Evolutionary conservation across 75 land plant genomes (phyloP), one percentile per base, ranked within the genome.

Genomic region (Pinus tabuliformis): DNA sequence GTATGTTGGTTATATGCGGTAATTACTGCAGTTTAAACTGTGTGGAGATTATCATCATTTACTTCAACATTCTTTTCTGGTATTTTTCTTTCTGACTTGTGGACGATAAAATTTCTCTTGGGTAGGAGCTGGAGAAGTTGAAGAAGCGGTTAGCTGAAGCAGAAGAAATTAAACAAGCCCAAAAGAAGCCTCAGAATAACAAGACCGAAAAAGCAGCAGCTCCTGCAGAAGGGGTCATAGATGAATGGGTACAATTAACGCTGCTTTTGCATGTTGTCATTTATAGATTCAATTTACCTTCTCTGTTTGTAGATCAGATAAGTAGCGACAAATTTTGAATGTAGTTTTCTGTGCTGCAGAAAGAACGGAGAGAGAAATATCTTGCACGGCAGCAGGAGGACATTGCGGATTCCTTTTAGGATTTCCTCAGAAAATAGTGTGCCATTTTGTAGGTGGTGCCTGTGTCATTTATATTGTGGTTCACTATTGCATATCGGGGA

Each of bases 71-170:
- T 42, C 54, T 49, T 49, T 49, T 49, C 54, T 49, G 54, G 54
- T 49, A 49, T 49, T 49, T 49, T 49, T 49, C 54, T 68, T n/a
- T 2, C 21, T 68, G 22, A 68, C 18, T 36, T 68, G 11, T 68
- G 72, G 72, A 42, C 36, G 4, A n/a, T 42, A 21, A 68, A 68
- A 8, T 72, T n/a, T 73, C 6, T 62, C 12, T 56, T 56, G 62
- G 17, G 56, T 75, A 92, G 93, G 91, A 95, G 56, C 68, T 96
- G 82, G 98, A 94, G 45, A 96, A 90, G 77, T 84, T 94, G 14
- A 87, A 89, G 24, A 88, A 86, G 39, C 88, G 88, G 33, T 70
- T 96, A 64, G 99, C 91, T 36, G 99, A 96, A 75, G 99, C 99
- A 11, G 99, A 96, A 22, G 95, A 97, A 72, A 93, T 86, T 37